These are phyloP conservation scores for Detonula confervacea DNA, from an alignment of 352 stramenopile genomes.

Conservation along the genomic window DNA sequence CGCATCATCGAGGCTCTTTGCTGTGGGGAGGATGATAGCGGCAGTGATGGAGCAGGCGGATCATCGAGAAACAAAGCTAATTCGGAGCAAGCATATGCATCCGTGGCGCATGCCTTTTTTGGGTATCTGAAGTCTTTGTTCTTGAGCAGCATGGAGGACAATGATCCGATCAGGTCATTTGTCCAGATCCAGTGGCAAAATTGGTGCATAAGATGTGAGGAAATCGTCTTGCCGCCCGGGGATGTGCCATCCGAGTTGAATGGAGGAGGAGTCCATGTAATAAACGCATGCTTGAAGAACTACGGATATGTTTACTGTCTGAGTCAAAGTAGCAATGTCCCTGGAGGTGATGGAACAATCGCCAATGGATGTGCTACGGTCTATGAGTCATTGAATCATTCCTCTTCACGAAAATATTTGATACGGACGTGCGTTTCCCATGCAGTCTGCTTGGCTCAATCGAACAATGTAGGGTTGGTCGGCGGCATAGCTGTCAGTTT, in stretches of 20 bases:
- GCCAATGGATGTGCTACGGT: background rate
- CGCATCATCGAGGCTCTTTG: slow-evolving; percentile 34
- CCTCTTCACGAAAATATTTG: slow-evolving; percentile 44
- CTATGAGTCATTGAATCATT: slow-evolving; percentile 32
- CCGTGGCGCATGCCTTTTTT: slow-evolving; percentile 42
- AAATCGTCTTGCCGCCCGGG: slow-evolving; percentile 20
- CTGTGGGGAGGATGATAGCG: slow-evolving; percentile 20
- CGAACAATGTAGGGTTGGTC: background rate
- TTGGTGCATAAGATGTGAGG: slow-evolving; percentile 52
- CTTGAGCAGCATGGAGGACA: background rate
- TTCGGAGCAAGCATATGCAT: slow-evolving; percentile 33
- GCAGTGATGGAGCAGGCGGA: background rate
- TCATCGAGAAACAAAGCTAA: background rate
- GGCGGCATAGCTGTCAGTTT: slow-evolving; percentile 5
- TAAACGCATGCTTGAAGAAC: slow-evolving; percentile 44
- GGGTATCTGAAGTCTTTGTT: slow-evolving; percentile 6
- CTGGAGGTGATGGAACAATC: slow-evolving; percentile 1
- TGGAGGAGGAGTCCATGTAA: slow-evolving; percentile 34
- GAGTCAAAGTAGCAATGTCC: background rate
- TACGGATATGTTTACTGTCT: slow-evolving; percentile 29
- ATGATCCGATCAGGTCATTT: slow-evolving; percentile 19
- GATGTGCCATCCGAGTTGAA: slow-evolving; percentile 3
- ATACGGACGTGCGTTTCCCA: slow-evolving; percentile 27
- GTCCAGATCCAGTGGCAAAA: slow-evolving; percentile 33
- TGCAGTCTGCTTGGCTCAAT: slow-evolving; percentile 9